Conservation (phyloP, 352 stramenopile genomes). For the Phytophthora vignae region DNA sequence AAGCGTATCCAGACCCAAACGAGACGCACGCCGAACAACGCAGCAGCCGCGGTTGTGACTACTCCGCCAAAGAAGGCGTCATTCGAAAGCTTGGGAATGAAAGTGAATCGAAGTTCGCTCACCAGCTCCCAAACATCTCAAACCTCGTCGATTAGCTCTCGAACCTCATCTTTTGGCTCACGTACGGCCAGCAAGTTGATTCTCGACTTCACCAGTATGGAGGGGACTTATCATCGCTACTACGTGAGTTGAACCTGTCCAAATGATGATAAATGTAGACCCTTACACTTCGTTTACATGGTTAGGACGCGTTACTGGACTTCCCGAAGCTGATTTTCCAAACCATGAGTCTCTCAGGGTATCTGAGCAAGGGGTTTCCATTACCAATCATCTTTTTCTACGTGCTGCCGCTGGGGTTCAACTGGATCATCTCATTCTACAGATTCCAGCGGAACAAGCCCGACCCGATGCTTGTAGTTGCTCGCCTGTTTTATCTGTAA, state of each 20-base stretch:
- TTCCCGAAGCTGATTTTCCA: constrained; percentile 57
- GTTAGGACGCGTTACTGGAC: constrained; percentile 40
- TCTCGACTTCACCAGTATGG: constrained; percentile 42
- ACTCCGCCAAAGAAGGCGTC: constrained; percentile 3
- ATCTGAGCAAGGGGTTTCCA: constrained; percentile 54
- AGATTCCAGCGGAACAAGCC: constrained; percentile 49
- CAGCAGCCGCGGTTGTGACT: background rate
- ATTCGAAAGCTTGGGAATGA: constrained; percentile 18
- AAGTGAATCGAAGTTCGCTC: background rate
- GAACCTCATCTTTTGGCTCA: constrained; percentile 18
- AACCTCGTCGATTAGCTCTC: constrained; percentile 1
- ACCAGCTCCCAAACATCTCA: constrained; percentile 7
- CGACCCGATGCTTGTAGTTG: constrained; percentile 40
- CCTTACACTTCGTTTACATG: background rate
- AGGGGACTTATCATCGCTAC: constrained; percentile 50
- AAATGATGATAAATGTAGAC: background rate
- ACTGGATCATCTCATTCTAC: constrained; percentile 61
- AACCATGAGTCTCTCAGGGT: constrained; percentile 44
- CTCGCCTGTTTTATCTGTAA: constrained; percentile 53
- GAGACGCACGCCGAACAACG: background rate
- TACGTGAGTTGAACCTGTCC: constrained; percentile 34
- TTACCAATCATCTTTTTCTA: constrained; percentile 52
- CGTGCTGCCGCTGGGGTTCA: constrained; percentile 42
- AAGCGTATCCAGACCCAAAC: constrained; percentile 22
- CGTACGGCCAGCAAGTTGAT: constrained; percentile 28